phyloP scores from a whole-genome alignment of 2,329 filamentous ascomycete genomes.

The Colletotrichum liriopes region DNA sequence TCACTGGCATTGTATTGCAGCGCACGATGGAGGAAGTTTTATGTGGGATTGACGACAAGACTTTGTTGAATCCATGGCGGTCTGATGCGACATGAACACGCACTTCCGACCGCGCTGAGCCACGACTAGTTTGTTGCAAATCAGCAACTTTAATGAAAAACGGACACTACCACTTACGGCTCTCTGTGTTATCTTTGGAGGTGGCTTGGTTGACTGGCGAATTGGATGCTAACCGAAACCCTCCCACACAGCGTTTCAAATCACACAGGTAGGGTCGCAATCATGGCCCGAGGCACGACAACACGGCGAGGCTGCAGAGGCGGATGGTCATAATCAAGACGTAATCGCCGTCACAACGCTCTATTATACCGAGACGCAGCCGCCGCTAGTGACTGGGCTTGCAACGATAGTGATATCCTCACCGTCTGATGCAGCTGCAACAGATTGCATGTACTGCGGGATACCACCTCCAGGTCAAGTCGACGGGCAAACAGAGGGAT shows the following conservation, averaged over 20 bases:
- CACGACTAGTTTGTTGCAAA: background rate
- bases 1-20: background rate
- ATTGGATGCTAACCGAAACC: background rate
- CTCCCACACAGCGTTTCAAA: background rate
- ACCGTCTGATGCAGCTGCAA: too few species aligned
- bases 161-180: background rate
- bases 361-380: too few species aligned
- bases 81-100: conserved; percentile 12
- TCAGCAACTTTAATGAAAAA: conserved; percentile 15
- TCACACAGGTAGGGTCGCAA: background rate
- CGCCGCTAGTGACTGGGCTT: too few species aligned
- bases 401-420: too few species aligned
- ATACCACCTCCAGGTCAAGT: too few species aligned
- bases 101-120: background rate
- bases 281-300: background rate
- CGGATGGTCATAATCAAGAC: background rate
- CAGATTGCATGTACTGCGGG: too few species aligned
- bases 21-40: background rate
- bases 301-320: background rate
- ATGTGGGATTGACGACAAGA: conserved; percentile 5
- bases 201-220: background rate
- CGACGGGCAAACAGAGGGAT: too few species aligned
- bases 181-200: background rate
- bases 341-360: background rate
- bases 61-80: background rate